phyloP scores from a whole-genome alignment of 2,329 filamentous ascomycete genomes.

The Talaromyces sp. region DNA sequence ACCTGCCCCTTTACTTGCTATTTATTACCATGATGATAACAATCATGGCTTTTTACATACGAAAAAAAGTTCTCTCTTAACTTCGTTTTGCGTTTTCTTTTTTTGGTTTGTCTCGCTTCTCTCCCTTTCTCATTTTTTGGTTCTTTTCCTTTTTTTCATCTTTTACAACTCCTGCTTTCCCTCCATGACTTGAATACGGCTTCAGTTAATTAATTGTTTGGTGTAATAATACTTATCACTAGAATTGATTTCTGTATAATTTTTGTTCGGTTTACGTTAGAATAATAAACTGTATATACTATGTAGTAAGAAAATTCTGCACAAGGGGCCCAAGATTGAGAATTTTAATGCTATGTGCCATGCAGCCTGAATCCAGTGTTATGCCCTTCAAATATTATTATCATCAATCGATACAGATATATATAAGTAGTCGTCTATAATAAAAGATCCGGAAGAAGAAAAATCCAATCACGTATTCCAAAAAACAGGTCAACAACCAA shows the following conservation, averaged over 20 bases:
- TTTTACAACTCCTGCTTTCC: not conserved
- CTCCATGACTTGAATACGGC: slow-evolving; percentile 1
- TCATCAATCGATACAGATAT: not conserved
- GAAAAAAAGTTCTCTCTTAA: not conserved
- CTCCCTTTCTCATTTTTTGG: not conserved
- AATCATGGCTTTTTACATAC: not conserved
- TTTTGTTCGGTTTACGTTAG: not conserved
- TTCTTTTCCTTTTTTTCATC: slow-evolving; percentile 11
- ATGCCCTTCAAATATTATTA: too few relatives aligned
- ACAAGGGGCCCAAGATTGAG: too few relatives aligned
- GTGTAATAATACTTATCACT: not conserved
- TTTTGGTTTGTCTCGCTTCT: not conserved
- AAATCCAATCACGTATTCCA: not conserved
- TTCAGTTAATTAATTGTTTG: not conserved
- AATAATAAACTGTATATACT: not conserved
- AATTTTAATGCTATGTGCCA: too few relatives aligned
- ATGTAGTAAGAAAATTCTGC: too few relatives aligned
- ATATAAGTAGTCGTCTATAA: not conserved
- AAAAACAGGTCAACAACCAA: not conserved
- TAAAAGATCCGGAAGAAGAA: not conserved
- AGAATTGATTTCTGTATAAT: not conserved
- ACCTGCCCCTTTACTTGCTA: not conserved
- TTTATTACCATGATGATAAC: not conserved
- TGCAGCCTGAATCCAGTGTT: too few relatives aligned
- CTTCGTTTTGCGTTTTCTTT: not conserved